Evolutionary conservation across 257 asterid genomes (phyloP), one percentile per base, ranked within the genome.

Genomic region (Gynochthodes officinalis): DNA sequence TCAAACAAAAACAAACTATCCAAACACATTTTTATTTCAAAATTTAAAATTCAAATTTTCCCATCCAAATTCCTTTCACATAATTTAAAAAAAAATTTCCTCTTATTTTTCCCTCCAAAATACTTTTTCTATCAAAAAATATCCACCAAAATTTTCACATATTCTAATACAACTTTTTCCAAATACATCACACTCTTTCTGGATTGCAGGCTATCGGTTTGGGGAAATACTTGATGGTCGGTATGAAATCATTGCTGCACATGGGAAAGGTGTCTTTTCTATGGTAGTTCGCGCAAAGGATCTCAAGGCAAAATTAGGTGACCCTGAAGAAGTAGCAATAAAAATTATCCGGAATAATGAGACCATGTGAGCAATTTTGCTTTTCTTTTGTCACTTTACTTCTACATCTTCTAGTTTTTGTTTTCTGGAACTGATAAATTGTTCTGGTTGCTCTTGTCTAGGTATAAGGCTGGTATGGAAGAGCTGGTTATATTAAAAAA

Each of bases 381-480:
- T 67, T 77, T 74, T 76, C 78, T 35, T 30, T 79, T n/a, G n/a
- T n/a, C 55, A 62, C 67, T 65, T 69, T 72, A 53, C 35, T 71
- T 16, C 25, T 14, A 39, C 49, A 35, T 49, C n/a, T 23, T 43
- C 15, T 55, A 59, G n/a, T 39, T 18, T 58, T 23, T 21, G 43
- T 23, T 18, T 40, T 7, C 48, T 25, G 18, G 54, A 48, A 39
- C 32, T 60, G 27, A 46, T 50, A 33, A n/a, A 60, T 66, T 68
- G 46, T 52, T 64, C 30, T 55, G 27, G 53, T 52, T 64, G 18
- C 53, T 33, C 35, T 67, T 62, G 3, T 65, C 33, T 69, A 95
- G 99, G 99, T 95, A 90, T 72, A 95, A 92, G 81, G 98, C 98
- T 23, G 99, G 99, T 52, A 87, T 90, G 97, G 97, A 91, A 67